Evolutionary conservation across 1,139 yeast species (phyloP).

Genomic region (Hansenula anomala): DNA sequence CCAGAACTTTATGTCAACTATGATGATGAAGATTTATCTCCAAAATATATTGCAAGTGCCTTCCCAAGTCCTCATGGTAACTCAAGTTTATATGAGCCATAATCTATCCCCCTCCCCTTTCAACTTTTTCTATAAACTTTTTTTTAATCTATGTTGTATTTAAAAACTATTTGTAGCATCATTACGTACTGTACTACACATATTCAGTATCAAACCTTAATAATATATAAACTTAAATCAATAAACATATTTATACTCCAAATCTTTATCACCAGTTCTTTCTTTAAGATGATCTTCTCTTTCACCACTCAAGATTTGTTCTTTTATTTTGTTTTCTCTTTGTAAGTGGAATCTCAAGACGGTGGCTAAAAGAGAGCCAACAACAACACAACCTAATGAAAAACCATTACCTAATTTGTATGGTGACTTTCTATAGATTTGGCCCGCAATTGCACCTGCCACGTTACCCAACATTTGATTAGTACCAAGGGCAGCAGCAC

Average conservation of each 20-base stretch:
- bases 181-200: too few species aligned
- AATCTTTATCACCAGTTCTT: conserved; percentile 23
- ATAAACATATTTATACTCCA: conserved; percentile 21
- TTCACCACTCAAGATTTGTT: conserved; percentile 18
- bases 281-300: conserved; percentile 15
- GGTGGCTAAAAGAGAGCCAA: conserved; percentile 20
- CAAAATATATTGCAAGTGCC: too few species aligned
- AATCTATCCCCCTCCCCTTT: too few species aligned
- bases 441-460: conserved; percentile 39
- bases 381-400: conserved; percentile 30
- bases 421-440: conserved; percentile 25
- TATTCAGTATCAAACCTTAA: too few species aligned
- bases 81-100: too few species aligned
- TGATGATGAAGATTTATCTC: too few species aligned
- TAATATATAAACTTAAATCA: too few species aligned
- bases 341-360: conserved; percentile 6
- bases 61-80: too few species aligned
- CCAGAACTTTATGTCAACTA: too few species aligned
- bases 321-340: conserved; percentile 13
- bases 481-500: conserved; percentile 35
- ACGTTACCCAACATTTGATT: conserved; percentile 39
- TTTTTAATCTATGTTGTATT: too few species aligned
- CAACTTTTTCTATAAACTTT: too few species aligned
- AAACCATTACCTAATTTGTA: conserved; percentile 34
- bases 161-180: too few species aligned